Percentiles rank a stretch among this genome's conserved stretches.
These are phyloP conservation scores for Evernia prunastri DNA, from an alignment of 495 filamentous ascomycete genomes.

Conservation along the genomic window DNA sequence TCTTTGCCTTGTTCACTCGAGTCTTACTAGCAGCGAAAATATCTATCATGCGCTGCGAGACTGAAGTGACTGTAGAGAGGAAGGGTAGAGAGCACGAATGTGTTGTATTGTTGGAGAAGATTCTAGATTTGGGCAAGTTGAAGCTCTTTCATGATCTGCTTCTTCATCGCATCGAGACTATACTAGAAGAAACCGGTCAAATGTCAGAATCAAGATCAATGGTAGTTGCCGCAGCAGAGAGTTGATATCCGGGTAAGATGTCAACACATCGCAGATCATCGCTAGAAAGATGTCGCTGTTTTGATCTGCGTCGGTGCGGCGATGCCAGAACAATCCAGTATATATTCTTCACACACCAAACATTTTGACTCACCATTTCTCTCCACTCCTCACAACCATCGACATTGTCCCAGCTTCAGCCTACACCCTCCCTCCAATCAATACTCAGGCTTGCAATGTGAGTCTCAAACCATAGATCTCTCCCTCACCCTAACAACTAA, in stretches of 20 bases:
- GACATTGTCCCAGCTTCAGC: background rate
- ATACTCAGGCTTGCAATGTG: background rate
- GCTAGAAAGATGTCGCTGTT: background rate
- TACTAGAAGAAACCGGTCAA: background rate
- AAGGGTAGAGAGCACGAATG: background rate
- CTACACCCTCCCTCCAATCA: background rate
- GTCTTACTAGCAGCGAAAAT: conserved; percentile 30
- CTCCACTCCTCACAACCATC: background rate
- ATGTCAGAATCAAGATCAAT: background rate
- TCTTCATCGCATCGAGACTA: conserved; percentile 2
- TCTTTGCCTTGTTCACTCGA: conserved; percentile 60
- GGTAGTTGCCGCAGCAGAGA: background rate
- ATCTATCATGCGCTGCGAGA: conserved; percentile 16
- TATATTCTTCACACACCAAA: background rate
- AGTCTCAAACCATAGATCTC: background rate
- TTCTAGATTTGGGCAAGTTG: conserved; percentile 5
- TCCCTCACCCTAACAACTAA: background rate
- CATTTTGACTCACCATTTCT: background rate
- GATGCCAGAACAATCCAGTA: background rate
- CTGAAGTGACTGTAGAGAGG: background rate
- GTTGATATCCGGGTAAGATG: background rate
- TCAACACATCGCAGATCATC: conserved; percentile 7
- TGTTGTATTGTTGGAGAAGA: conserved; percentile 9
- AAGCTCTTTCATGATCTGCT: conserved; percentile 12
- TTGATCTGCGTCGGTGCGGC: background rate